A percentile compares a stretch with the other conserved stretches of the same genome.
phyloP scores from a whole-genome alignment of 371 early-diverging fungal species.

The Rhizopus delemar region DNA sequence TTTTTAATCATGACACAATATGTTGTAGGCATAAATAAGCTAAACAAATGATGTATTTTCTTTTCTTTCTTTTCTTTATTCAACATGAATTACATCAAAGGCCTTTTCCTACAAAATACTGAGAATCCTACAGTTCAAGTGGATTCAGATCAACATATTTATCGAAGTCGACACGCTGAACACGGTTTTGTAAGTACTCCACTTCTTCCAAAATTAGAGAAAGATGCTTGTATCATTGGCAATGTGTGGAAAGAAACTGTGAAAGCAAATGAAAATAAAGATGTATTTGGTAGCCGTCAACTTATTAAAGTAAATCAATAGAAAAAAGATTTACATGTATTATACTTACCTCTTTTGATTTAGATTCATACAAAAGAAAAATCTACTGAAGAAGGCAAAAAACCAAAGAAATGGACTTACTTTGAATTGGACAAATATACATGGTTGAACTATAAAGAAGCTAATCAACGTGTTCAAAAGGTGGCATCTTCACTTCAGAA shows the following conservation, averaged over 20 bases:
- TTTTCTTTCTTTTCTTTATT: constrained; percentile 2
- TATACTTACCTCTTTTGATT: background rate
- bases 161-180: constrained; percentile 44
- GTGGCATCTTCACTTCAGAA: constrained; percentile 42
- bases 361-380: constrained; percentile 49
- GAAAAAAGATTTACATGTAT: background rate
- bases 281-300: constrained; percentile 51
- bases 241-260: constrained; percentile 49
- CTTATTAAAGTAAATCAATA: constrained; percentile 46
- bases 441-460: constrained; percentile 51
- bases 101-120: constrained; percentile 30
- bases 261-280: constrained; percentile 32
- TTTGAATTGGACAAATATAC: constrained; percentile 59
- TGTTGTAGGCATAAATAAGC: constrained; percentile 2
- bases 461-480: constrained; percentile 39
- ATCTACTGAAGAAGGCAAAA: constrained; percentile 28
- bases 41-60: constrained; percentile 9
- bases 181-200: constrained; percentile 49
- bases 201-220: constrained; percentile 35
- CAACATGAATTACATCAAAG: constrained; percentile 26
- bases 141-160: constrained; percentile 50
- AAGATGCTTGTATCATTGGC: constrained; percentile 42
- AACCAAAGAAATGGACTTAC: constrained; percentile 55
- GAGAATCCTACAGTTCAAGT: constrained; percentile 44
- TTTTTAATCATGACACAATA: background rate